phyloP scores from a whole-genome alignment of 495 filamentous ascomycete genomes.

The Aspergillus bridgeri region DNA sequence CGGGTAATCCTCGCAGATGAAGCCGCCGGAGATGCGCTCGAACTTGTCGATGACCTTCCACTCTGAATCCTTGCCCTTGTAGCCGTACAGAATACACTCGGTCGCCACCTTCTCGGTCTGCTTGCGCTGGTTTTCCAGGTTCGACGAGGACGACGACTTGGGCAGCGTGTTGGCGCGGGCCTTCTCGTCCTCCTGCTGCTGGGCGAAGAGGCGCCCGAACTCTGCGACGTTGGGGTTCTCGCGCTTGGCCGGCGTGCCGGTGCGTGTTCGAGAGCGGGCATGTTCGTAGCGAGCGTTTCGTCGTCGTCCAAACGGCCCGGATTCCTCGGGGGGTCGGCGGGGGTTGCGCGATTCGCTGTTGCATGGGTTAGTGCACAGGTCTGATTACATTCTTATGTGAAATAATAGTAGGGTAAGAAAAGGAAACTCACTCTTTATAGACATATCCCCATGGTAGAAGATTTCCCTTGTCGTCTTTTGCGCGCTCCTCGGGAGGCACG shows the following conservation, averaged over 20 bases:
- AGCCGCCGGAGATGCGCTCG: conserved; percentile 67
- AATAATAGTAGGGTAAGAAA: conserved; percentile 12
- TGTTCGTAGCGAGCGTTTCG: conserved; percentile 49
- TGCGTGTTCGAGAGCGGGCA: conserved; percentile 53
- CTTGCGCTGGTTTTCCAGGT: conserved; percentile 40
- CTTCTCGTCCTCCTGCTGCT: conserved; percentile 44
- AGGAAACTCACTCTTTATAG: conserved; percentile 52
- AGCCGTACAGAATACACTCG: conserved; percentile 83
- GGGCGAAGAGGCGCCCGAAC: conserved; percentile 45
- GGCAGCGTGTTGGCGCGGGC: conserved; percentile 29
- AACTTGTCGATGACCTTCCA: conserved; percentile 84
- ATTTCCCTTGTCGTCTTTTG: conserved; percentile 56
- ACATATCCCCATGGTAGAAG: conserved; percentile 59
- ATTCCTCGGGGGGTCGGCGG: conserved; percentile 55
- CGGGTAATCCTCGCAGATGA: conserved; percentile 88
- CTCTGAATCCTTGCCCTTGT: conserved; percentile 62
- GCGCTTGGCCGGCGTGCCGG: conserved; percentile 56
- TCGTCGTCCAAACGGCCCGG: conserved; percentile 59
- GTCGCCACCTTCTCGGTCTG: conserved; percentile 61
- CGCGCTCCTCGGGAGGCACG: conserved; percentile 62
- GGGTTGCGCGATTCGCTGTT: conserved; percentile 44
- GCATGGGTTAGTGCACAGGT: conserved; percentile 11
- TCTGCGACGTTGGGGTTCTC: conserved; percentile 56
- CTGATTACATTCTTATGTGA: not conserved
- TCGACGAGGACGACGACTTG: conserved; percentile 41